Percentiles rank a stretch among this genome's conserved stretches.
phyloP scores from a whole-genome alignment of 1,284 basidiomycete species.

The Ceratobasidium sp. region DNA sequence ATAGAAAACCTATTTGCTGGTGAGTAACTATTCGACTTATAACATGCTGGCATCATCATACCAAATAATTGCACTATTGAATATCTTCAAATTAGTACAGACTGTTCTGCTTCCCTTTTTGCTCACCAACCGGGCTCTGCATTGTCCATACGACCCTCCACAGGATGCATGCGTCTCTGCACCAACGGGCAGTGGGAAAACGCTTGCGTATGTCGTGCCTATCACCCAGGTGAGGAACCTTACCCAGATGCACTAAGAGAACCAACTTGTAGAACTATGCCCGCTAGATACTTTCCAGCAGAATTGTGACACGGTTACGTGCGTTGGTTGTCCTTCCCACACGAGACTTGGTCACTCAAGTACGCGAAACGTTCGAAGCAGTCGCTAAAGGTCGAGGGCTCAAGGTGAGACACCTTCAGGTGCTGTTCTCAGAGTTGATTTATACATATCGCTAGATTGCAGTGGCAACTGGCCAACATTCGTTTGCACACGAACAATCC shows the following conservation, averaged over 20 bases:
- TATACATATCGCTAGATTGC: constrained; percentile 70
- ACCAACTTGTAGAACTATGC: background rate
- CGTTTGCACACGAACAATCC: constrained; percentile 84
- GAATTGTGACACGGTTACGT: constrained; percentile 87
- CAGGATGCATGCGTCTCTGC: constrained; percentile 96
- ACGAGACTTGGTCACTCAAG: constrained; percentile 94
- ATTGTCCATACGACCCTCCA: constrained; percentile 78
- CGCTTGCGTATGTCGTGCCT: constrained; percentile 93
- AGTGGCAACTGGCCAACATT: constrained; percentile 85
- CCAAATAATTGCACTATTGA: constrained; percentile 26
- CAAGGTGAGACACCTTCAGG: constrained; percentile 68
- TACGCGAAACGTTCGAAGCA: constrained; percentile 90
- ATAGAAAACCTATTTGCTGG: constrained; percentile 90
- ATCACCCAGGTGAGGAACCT: constrained; percentile 80
- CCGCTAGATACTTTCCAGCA: constrained; percentile 74
- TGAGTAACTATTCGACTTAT: constrained; percentile 59
- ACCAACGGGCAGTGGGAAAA: constrained; percentile 98
- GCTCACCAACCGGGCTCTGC: constrained; percentile 68
- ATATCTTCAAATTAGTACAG: constrained; percentile 73
- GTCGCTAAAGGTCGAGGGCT: constrained; percentile 88
- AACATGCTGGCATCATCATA: background rate
- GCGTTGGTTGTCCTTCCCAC: constrained; percentile 95
- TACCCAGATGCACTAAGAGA: background rate
- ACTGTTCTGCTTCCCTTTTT: constrained; percentile 85
- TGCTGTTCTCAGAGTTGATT: constrained; percentile 28